These are phyloP conservation scores for Pythium graminicola DNA, from an alignment of 352 stramenopile genomes.

Conservation along the genomic window DNA sequence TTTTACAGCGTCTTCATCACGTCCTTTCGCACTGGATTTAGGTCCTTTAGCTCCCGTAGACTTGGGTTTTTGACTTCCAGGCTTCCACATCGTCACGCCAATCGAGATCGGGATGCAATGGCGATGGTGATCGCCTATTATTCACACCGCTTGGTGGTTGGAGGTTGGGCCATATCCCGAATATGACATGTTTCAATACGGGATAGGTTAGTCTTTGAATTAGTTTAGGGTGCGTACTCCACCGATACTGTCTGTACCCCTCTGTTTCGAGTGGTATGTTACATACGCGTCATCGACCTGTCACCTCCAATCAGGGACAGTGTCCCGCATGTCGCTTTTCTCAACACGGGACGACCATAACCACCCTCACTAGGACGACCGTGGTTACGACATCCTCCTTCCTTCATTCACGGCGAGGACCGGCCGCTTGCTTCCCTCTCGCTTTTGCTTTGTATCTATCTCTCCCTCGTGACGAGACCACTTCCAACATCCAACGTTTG, in stretches of 20 bases:
- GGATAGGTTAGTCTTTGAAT: conserved; percentile 9
- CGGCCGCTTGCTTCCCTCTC: conserved; percentile 3
- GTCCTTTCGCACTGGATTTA: conserved; percentile 15
- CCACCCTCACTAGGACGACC: conserved; percentile 6
- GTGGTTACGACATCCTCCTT: conserved; percentile 15
- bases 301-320: conserved; percentile 13
- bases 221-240: no score
- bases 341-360: conserved; percentile 22
- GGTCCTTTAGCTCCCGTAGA: conserved; percentile 7
- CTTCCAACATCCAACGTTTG: no score
- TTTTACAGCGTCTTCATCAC: conserved; percentile 10
- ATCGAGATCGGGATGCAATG: no score
- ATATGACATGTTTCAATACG: conserved; percentile 2
- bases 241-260: no score
- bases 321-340: conserved; percentile 3
- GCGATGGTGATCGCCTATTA: not conserved
- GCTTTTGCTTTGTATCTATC: conserved; percentile 1
- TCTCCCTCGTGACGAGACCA: no score
- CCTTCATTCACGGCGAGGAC: conserved; percentile 21
- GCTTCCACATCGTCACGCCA: conserved; percentile 47
- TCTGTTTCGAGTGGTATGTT: not conserved
- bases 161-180: conserved; percentile 22
- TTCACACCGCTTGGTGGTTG: conserved; percentile 28
- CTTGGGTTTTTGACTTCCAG: conserved; percentile 27
- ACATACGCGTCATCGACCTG: conserved; percentile 1